Evolutionary conservation across 257 asterid species (phyloP), one percentile per base, ranked within the genome.

Genomic region (Osmanthus fragrans): DNA sequence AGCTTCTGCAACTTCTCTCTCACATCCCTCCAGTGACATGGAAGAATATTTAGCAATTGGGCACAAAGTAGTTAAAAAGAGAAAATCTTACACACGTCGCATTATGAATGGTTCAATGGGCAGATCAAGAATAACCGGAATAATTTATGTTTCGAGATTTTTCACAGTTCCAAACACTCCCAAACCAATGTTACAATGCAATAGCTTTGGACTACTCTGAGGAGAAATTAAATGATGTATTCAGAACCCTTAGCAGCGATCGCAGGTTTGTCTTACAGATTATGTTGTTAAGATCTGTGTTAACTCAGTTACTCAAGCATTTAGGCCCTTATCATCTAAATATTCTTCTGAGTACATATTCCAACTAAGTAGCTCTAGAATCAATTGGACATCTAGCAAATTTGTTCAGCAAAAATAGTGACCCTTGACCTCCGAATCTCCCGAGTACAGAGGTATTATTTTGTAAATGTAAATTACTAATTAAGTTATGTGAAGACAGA

Each of bases 1-100:
- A 74, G 89, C 90, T 74, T 90, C 96, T 1, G 88, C 90, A 78
- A 88, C 88, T 81, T 87, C 95, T 82, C 85, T 84, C 81, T 90
- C 95, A 74, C 94, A 92, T 10, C 91, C 89, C 96, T 90, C 76
- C 25, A 2, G 25, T 56, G 65, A 19, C 0, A n/a, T n/a, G n/a
- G 65, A 56, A 56, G 65, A 2, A 56, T 56, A 56, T 56, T 56
- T 56, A 56, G 9, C 65, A 56, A 18, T 56, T 6, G 25, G 65
- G 65, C 2, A 56, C 65, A 51, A 51, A 11, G n/a, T 56, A 21
- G 65, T 5, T 13, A 7, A 56, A 56, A n/a, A 5, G 65, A 18
- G 65, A 19, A 25, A n/a, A n/a, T 19, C 11, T 16, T 2, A 16
- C 5, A 18, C 19, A 49, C 2, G 10, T 45, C 12, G 19, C 54